Percentiles rank a stretch among this genome's conserved stretches.
Conservation (phyloP, 176 grass and related monocot genomes). For the Triticum dicoccoides region DNA sequence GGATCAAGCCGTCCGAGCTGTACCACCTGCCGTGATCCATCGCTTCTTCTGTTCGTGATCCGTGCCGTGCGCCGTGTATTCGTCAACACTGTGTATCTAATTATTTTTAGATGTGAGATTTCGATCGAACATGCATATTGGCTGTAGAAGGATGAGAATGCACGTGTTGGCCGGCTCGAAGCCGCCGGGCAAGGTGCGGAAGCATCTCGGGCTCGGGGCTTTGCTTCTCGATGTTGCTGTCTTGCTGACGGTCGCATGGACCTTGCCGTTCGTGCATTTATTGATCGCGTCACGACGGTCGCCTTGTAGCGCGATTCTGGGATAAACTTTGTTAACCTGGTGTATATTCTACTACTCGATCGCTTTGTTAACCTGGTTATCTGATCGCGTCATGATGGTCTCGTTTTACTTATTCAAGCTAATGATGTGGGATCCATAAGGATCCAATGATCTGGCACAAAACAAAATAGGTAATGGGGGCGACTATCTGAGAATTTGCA, state of each 20-base stretch:
- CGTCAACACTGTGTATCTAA: not conserved
- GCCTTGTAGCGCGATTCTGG: not conserved
- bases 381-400: no score
- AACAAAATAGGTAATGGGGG: no score
- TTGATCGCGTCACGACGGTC: not conserved
- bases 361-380: no score
- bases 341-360: no score
- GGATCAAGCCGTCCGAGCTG: slow-evolving; percentile 27
- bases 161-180: not conserved
- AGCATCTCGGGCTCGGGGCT: not conserved
- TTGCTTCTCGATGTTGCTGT: not conserved
- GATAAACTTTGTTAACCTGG: not conserved
- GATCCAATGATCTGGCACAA: no score
- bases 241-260: not conserved
- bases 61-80: not conserved
- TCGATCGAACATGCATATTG: not conserved
- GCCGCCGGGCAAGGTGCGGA: not conserved
- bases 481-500: no score
- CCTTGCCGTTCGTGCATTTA: not conserved
- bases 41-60: not conserved
- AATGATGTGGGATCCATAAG: no score
- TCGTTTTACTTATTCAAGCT: no score
- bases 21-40: slow-evolving; percentile 34
- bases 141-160: not conserved
- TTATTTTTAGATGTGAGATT: not conserved